Evolutionary conservation across 306 rosid species (phyloP).

Genomic region (Morella rubra): DNA sequence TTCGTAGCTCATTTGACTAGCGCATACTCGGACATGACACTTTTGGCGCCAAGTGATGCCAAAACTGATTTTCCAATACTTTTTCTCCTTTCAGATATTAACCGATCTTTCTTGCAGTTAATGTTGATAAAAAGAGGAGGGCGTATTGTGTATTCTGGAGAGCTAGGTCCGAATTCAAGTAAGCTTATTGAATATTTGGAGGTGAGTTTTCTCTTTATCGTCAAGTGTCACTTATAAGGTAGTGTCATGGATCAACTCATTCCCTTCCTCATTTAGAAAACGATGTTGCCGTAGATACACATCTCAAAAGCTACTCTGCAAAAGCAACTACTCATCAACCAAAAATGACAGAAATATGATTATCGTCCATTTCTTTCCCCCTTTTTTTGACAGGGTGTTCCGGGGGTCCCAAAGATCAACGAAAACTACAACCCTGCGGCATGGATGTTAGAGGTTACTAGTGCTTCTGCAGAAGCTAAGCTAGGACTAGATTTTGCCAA

Average conservation of each 20-base stretch:
- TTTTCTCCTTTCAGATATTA: background rate
- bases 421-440: constrained; percentile 42
- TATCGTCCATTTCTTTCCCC: too few relatives aligned
- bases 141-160: constrained; percentile 51
- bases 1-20: too few relatives aligned
- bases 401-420: constrained; percentile 36
- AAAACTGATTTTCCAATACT: too few relatives aligned
- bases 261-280: background rate
- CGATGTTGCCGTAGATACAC: background rate
- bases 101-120: constrained; percentile 28
- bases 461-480: too few relatives aligned
- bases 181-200: constrained; percentile 51
- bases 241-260: background rate
- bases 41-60: too few relatives aligned
- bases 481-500: too few relatives aligned
- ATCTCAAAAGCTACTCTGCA: background rate
- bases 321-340: background rate
- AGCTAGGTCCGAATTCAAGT: constrained; percentile 44
- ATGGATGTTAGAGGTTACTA: too few relatives aligned
- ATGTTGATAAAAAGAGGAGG: constrained; percentile 61
- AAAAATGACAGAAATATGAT: too few relatives aligned
- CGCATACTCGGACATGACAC: too few relatives aligned
- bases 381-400: constrained; percentile 14
- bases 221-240: background rate
- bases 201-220: constrained; percentile 23